These are phyloP conservation scores for Kodamaea anthophila DNA, from an alignment of 1,139 yeast genomes.

Conservation along the genomic window DNA sequence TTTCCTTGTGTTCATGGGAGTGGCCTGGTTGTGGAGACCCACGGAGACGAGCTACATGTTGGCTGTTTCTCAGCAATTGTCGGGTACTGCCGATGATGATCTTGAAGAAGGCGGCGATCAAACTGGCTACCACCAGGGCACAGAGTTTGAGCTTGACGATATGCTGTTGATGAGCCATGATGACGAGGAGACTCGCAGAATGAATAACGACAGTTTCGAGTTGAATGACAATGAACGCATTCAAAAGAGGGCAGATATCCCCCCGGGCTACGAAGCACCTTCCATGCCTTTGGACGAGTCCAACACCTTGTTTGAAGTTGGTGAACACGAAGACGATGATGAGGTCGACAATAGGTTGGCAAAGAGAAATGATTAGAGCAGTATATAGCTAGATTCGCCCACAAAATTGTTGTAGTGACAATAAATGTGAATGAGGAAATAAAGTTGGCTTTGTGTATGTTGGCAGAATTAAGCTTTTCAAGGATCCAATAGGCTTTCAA, in stretches of 20 bases:
- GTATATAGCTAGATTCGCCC: too few relatives aligned
- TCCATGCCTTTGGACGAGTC: constrained; percentile 2
- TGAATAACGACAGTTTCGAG: constrained; percentile 29
- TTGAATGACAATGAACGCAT: constrained; percentile 17
- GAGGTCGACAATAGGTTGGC: constrained; percentile 26
- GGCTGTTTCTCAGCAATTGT: constrained; percentile 89
- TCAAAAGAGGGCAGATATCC: constrained; percentile 11
- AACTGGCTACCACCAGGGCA: constrained; percentile 27
- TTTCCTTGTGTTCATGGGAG: constrained; percentile 72
- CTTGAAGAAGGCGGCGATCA: constrained; percentile 34
- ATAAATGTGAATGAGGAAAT: too few relatives aligned
- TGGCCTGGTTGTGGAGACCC: constrained; percentile 96
- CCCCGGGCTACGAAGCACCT: constrained; percentile 21
- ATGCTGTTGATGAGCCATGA: constrained; percentile 53
- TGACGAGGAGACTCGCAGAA: constrained; percentile 30
- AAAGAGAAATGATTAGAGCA: constrained; percentile 3
- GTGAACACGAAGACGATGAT: constrained; percentile 27
- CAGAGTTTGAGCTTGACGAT: constrained; percentile 73
- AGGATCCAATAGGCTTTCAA: too few relatives aligned
- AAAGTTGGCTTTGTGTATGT: too few relatives aligned
- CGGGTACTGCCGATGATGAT: constrained; percentile 61
- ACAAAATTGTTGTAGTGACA: too few relatives aligned
- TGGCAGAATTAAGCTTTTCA: too few relatives aligned
- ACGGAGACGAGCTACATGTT: constrained; percentile 91
- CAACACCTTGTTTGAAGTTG: constrained; percentile 34